phyloP scores from a whole-genome alignment of 495 filamentous ascomycete genomes.

The Parathielavia hyrcaniae region DNA sequence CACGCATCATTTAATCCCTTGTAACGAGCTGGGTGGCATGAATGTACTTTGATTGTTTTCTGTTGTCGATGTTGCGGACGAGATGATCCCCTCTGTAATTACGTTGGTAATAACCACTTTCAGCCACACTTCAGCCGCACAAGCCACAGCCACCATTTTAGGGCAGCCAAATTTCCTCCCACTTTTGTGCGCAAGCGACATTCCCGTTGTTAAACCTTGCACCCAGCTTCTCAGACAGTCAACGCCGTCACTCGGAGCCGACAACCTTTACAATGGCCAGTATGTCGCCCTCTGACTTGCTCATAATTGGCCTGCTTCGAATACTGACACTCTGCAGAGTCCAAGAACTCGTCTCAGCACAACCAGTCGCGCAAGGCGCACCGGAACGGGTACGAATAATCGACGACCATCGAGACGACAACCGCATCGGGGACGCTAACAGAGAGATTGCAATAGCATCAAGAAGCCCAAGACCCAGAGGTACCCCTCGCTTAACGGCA shows the following conservation, averaged over 20 bases:
- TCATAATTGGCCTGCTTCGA: conserved; percentile 2
- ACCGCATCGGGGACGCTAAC: conserved; percentile 19
- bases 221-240: conserved; percentile 23
- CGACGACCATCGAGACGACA: conserved; percentile 7
- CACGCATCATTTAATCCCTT: neutral
- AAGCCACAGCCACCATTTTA: conserved; percentile 28
- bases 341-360: conserved; percentile 99
- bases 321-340: conserved; percentile 55
- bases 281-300: conserved; percentile 28
- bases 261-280: conserved; percentile 47
- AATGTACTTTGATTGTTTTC: neutral
- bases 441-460: conserved; percentile 57
- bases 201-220: conserved; percentile 22
- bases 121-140: conserved; percentile 23
- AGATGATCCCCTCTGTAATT: neutral
- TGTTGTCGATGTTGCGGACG: no score
- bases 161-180: conserved; percentile 30
- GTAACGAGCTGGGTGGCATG: no score
- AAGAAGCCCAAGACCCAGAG: conserved; percentile 99
- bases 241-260: conserved; percentile 30
- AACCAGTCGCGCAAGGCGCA: conserved; percentile 95
- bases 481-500: conserved; percentile 97
- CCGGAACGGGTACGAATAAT: conserved; percentile 76
- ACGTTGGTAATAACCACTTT: no score
- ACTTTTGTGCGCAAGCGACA: conserved; percentile 29